phyloP scores from a whole-genome alignment of 1,284 basidiomycete genomes.

The Cutaneotrichosporon sp. region DNA sequence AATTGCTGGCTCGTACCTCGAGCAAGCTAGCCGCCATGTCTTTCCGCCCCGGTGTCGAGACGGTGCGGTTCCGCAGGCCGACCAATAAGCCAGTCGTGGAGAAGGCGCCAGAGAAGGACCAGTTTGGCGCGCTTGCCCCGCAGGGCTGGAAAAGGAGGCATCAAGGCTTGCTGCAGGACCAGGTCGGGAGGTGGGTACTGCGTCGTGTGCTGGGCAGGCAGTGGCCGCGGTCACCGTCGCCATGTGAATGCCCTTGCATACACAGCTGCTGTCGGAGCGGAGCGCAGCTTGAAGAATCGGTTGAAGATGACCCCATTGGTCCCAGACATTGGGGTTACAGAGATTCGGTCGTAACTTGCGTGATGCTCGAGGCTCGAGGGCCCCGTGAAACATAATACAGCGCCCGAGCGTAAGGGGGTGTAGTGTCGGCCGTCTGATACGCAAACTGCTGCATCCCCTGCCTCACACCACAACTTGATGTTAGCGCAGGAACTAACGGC shows the following conservation, averaged over 20 bases:
- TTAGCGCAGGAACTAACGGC: neutral
- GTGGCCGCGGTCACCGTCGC: too few relatives aligned
- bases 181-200: constrained; percentile 36
- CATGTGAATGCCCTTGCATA: too few relatives aligned
- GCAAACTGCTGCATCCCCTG: too few relatives aligned
- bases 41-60: constrained; percentile 41
- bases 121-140: constrained; percentile 40
- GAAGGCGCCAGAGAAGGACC: constrained; percentile 30
- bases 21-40: constrained; percentile 13
- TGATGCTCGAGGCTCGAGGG: too few relatives aligned
- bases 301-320: too few relatives aligned
- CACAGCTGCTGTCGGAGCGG: too few relatives aligned
- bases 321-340: too few relatives aligned
- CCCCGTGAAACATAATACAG: neutral
- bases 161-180: constrained; percentile 48
- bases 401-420: neutral
- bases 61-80: constrained; percentile 43
- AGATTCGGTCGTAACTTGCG: too few relatives aligned
- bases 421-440: neutral
- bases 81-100: constrained; percentile 23
- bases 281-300: too few relatives aligned
- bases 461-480: too few relatives aligned
- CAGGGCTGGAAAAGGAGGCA: constrained; percentile 45
- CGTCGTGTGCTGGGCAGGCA: too few relatives aligned
- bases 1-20: too few relatives aligned